Evolutionary conservation across 345 rosid species (phyloP), one percentile per base, ranked within the genome.

Genomic region (Hypericum perforatum): DNA sequence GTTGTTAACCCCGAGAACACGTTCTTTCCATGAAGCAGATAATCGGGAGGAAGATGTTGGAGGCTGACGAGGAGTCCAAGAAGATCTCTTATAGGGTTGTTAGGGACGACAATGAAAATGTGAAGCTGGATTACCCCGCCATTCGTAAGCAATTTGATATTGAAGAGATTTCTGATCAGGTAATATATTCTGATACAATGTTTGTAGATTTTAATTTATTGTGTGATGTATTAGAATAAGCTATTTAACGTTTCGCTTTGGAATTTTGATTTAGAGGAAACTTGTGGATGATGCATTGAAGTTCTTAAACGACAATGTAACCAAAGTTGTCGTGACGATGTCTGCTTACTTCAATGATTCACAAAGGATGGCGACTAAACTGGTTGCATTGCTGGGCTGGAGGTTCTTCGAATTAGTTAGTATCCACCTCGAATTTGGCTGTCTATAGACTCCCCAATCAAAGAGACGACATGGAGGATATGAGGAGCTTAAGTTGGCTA

Each of bases 161-260:
- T 7, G 99, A 92, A 69, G 99, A 92, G 70, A 92, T 92, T 59
- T 92, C 99, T 3, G 97, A 95, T 59, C 99, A 92, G 97, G 99
- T 92, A 71, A 58, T 55, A n/a, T 42, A 41, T 10, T 10, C 5
- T 55, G 16, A 3, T n/a, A n/a, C n/a, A n/a, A n/a, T n/a, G n/a
- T 42, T 15, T 7, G 37, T 16, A 11, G 44, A 16, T 8, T 37
- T 4, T 12, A 38, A 14, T 13, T 16, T 45, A 16, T 13, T 38
- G 11, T 9, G 11, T 40, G 16, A 16, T 7, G 39, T 52, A 10
- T 14, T 44, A 11, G 49, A 29, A 9, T 29, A n/a, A 5, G 22
- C 9, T 48, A 22, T 49, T 43, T 41, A 45, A 41, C 10, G 29
- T 6, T 7, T 6, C 10, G 43, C 22, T 22, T 60, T 45, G 8